Evolutionary conservation across 2,329 filamentous ascomycete species (phyloP).

Genomic region (Monilinia laxa): DNA sequence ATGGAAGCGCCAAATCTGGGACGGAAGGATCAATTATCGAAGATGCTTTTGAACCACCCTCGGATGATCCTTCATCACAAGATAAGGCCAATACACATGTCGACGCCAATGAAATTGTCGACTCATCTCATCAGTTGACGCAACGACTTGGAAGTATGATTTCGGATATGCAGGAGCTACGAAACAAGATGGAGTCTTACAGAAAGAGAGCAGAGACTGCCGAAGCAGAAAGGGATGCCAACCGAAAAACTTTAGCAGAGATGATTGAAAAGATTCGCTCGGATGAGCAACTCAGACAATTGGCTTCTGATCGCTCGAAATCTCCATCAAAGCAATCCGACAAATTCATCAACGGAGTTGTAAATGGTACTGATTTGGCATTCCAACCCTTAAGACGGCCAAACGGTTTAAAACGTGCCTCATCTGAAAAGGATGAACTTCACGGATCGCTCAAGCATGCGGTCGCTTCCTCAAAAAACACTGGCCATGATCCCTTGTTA

Average conservation of each 20-base stretch:
- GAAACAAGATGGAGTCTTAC: constrained; percentile 57
- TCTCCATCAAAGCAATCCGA: constrained; percentile 23
- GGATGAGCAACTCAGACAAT: constrained; percentile 52
- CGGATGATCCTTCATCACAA: constrained; percentile 34
- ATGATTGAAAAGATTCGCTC: constrained; percentile 82
- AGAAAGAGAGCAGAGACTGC: constrained; percentile 75
- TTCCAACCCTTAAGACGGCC: constrained; percentile 27
- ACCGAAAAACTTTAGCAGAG: constrained; percentile 74
- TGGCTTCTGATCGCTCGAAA: constrained; percentile 29
- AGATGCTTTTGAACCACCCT: constrained; percentile 48
- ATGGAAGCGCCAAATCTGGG: constrained; percentile 43
- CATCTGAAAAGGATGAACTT: constrained; percentile 29
- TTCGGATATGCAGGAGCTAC: constrained; percentile 36
- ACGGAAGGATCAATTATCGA: constrained; percentile 46
- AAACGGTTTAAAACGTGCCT: neutral
- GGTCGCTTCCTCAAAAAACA: constrained; percentile 37
- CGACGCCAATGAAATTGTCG: constrained; percentile 79
- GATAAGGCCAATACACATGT: constrained; percentile 37
- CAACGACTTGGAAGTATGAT: constrained; percentile 37
- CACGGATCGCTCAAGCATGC: constrained; percentile 17
- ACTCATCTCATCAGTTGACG: constrained; percentile 56
- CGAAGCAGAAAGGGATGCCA: constrained; percentile 71
- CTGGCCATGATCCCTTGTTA: constrained; percentile 48
- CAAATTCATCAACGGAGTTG: constrained; percentile 24
- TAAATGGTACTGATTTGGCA: constrained; percentile 16